Evolutionary conservation across 495 filamentous ascomycete species (phyloP), one percentile per base, ranked within the genome.

Genomic region (Bombardia bombarda): DNA sequence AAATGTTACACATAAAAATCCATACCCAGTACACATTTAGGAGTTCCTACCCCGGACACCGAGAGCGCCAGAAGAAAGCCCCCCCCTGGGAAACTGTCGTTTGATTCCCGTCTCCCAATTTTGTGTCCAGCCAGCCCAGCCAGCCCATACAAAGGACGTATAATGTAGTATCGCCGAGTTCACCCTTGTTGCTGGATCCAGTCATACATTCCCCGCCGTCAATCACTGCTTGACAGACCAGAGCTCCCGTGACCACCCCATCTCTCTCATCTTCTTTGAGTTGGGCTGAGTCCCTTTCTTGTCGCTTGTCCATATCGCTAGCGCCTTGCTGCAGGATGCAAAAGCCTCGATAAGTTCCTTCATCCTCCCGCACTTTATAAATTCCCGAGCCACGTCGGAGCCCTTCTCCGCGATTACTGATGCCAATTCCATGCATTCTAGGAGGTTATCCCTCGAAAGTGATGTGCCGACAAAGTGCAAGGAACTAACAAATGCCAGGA

Each of bases 391-490:
- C 23, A 94, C 55, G 40, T 82, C 78, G 28, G 79, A 75, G 39
- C 79, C 77, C 51, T 69, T 72, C 33, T 81, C 75, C 8, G 83
- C 80, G 12, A 93, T 73, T 17, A 78, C 57, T 4, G 79, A 75
- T 0, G 84, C 77, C 13, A 94, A 62, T 35, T 88, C 81, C 84
- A 95, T 86, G 63, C 81, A 80, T 51, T 86, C 79, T 23, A 85
- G 66, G 22, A 90, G 64, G 40, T 71, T 68, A 38, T 83, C 83
- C 19, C 79, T 77, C 31, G 67, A 77, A 6, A 87, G 63, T 30
- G 71, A 65, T 20, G 73, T 73, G 3, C 83, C 83, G 10, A 77
- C 77, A 55, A 78, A 81, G 55, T 89, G 80, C 35, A 93, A 62
- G 16, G 80, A 76, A 51, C 70, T 81, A 60, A 83, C 76, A 58